These are phyloP conservation scores for Pseudonitzschia multistriata DNA, from an alignment of 108 stramenopile genomes.

Conservation along the genomic window DNA sequence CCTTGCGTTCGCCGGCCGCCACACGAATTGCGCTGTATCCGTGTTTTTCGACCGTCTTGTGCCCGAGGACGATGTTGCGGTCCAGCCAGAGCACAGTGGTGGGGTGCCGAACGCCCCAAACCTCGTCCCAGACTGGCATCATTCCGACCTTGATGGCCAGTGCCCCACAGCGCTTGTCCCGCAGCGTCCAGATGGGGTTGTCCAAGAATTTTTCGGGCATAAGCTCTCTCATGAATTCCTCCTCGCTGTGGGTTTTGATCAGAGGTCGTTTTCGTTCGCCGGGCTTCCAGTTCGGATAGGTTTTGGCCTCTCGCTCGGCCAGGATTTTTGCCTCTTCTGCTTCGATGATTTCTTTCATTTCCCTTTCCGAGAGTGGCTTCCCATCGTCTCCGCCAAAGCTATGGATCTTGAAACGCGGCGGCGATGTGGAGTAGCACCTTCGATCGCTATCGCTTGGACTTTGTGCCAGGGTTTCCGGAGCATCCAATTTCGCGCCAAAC, in stretches of 20 bases:
- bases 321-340: conserved; percentile 55
- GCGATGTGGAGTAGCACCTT: conserved; percentile 22
- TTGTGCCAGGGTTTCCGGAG: not conserved
- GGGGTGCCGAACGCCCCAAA: conserved; percentile 92
- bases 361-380: conserved; percentile 48
- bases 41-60: conserved; percentile 82
- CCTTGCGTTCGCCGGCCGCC: conserved; percentile 93
- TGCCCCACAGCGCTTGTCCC: conserved; percentile 86
- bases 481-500: not conserved
- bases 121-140: conserved; percentile 93
- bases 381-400: conserved; percentile 24
- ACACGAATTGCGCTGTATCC: conserved; percentile 90
- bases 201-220: conserved; percentile 41
- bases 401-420: conserved; percentile 22
- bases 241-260: conserved; percentile 52
- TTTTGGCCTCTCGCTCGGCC: conserved; percentile 43
- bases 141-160: conserved; percentile 96
- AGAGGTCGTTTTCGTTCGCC: conserved; percentile 82
- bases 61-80: conserved; percentile 86
- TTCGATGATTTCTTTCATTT: conserved; percentile 63
- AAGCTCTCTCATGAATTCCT: conserved; percentile 72
- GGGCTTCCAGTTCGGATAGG: conserved; percentile 77
- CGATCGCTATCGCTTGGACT: not conserved
- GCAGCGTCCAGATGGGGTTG: conserved; percentile 61
- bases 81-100: conserved; percentile 93